These are phyloP conservation scores for Streptanthus diversifolius DNA, from an alignment of 345 rosid species.

Conservation along the genomic window DNA sequence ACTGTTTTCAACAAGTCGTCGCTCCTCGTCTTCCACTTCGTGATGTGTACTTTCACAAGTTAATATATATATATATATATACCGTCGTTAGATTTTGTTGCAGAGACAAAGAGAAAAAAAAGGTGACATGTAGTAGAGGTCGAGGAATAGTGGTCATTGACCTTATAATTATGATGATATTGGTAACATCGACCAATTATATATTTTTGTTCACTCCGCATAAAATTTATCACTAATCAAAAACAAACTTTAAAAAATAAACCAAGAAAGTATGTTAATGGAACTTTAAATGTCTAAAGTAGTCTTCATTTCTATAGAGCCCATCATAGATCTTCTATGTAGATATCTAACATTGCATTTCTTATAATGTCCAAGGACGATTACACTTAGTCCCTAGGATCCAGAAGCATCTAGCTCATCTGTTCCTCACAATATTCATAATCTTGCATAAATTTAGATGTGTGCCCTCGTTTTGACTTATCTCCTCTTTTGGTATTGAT, in stretches of 20 bases:
- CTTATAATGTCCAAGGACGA: not conserved
- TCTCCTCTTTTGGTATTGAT: not conserved
- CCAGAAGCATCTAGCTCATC: not conserved
- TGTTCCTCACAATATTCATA: not conserved
- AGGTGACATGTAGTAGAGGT: not conserved
- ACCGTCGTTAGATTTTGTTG: not conserved
- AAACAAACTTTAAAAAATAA: not conserved
- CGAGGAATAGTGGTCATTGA: not conserved
- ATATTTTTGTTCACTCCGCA: not conserved
- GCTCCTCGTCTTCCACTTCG: not conserved
- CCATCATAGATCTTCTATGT: not conserved
- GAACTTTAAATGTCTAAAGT: not conserved
- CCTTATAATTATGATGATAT: not conserved
- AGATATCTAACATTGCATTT: not conserved
- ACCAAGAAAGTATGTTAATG: not conserved
- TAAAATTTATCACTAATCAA: not conserved
- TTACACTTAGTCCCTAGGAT: not conserved
- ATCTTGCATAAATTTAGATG: not conserved
- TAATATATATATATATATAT: not conserved
- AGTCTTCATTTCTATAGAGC: not conserved
- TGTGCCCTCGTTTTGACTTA: not conserved
- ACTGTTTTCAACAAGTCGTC: not conserved
- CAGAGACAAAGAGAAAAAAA: not conserved
- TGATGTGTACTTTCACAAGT: not conserved
- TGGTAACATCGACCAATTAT: not conserved